Conservation (phyloP, 2,329 filamentous ascomycete genomes). For the Phialophora tarda region DNA sequence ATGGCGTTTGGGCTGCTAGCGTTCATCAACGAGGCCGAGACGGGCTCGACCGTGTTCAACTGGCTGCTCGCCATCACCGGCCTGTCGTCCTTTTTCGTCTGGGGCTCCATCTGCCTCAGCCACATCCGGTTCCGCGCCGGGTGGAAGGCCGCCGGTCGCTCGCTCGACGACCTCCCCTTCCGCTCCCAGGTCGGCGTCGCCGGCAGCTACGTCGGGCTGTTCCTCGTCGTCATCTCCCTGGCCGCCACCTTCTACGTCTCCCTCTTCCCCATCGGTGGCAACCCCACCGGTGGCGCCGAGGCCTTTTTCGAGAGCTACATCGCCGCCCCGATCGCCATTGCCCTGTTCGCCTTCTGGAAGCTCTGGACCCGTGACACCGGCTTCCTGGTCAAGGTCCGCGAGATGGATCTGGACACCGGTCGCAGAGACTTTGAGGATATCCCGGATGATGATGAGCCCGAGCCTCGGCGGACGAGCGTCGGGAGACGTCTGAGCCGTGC, state of each 20-base stretch:
- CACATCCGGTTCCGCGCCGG: constrained; percentile 89
- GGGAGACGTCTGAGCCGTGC: constrained; percentile 27
- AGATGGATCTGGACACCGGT: constrained; percentile 69
- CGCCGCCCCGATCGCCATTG: constrained; percentile 61
- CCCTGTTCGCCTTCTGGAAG: constrained; percentile 56
- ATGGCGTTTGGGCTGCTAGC: constrained; percentile 75
- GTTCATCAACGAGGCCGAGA: constrained; percentile 66
- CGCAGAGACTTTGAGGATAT: constrained; percentile 64
- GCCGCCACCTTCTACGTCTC: constrained; percentile 88
- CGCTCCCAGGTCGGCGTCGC: constrained; percentile 75
- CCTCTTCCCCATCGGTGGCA: constrained; percentile 70
- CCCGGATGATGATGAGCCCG: constrained; percentile 18
- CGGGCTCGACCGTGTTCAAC: constrained; percentile 65
- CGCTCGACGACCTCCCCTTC: constrained; percentile 80
- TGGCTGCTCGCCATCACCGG: constrained; percentile 83
- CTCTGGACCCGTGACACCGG: constrained; percentile 31
- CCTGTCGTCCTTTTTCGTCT: constrained; percentile 75
- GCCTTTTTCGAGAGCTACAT: constrained; percentile 72
- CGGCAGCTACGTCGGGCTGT: constrained; percentile 80
- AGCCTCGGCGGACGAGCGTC: constrained; percentile 26
- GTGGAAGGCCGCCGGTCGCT: constrained; percentile 73
- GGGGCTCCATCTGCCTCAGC: constrained; percentile 49
- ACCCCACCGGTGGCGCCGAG: constrained; percentile 53
- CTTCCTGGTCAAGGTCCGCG: constrained; percentile 23
- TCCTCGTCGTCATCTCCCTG: constrained; percentile 60